Conservation (phyloP, 371 early-diverging fungal genomes). For the Mortierella sp. region DNA sequence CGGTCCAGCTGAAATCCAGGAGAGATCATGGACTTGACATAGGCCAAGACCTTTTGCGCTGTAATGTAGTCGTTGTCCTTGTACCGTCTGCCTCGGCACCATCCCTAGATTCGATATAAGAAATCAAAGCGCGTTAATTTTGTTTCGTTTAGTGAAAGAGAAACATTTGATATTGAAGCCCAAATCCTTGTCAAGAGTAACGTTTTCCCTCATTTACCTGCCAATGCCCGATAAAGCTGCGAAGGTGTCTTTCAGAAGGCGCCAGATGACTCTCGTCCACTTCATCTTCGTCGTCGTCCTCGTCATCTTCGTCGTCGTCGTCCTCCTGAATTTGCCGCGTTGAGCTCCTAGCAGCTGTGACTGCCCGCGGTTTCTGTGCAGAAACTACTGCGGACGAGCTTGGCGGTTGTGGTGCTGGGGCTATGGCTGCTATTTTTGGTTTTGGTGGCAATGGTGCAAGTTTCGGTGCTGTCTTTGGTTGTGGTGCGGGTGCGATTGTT, state of each 20-base stretch:
- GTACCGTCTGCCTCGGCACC: not conserved
- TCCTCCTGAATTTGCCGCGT: not conserved
- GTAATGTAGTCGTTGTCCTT: not conserved
- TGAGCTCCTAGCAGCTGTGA: not conserved
- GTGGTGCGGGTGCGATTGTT: not conserved
- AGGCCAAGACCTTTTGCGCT: not conserved
- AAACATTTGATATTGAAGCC: too few species aligned
- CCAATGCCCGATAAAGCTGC: conserved; percentile 9
- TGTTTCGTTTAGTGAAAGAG: too few species aligned
- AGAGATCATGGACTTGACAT: conserved; percentile 10
- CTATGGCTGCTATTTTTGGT: too few species aligned
- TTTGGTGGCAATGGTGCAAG: too few species aligned
- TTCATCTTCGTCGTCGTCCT: not conserved
- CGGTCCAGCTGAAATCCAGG: not conserved
- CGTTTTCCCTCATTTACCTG: not conserved
- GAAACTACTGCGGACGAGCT: not conserved
- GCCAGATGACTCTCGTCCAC: not conserved
- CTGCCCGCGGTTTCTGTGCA: not conserved
- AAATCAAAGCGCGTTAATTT: not conserved
- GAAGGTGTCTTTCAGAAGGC: conserved; percentile 1
- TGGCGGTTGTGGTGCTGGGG: not conserved
- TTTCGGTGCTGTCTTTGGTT: not conserved
- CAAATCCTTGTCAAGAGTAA: not conserved
- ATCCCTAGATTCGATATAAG: not conserved
- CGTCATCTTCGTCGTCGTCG: conserved; percentile 9